Evolutionary conservation across 2,329 filamentous ascomycete genomes (phyloP).

Genomic region (Aspergillus ochraceus): DNA sequence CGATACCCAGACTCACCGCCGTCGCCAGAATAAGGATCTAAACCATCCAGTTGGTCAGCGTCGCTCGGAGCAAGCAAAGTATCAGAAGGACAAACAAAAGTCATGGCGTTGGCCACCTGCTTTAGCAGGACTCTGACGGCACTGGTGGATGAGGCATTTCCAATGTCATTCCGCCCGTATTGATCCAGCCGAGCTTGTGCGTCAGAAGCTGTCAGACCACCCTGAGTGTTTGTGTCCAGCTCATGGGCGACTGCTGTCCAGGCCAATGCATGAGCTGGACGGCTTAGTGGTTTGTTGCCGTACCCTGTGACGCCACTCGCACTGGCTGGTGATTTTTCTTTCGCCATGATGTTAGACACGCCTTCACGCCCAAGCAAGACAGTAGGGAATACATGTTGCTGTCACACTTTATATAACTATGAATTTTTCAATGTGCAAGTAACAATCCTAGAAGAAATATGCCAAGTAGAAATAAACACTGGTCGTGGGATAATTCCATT

Average conservation of each 20-base stretch:
- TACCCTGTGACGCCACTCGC: no score
- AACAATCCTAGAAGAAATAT: no score
- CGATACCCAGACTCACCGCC: slow-evolving; percentile 56
- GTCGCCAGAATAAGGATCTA: slow-evolving; percentile 73
- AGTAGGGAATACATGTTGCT: no score
- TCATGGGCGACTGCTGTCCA: slow-evolving; percentile 54
- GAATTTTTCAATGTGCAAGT: no score
- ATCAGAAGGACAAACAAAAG: slow-evolving; percentile 21
- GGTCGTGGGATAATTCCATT: no score
- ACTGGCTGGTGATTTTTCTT: no score
- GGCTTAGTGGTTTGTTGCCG: slow-evolving; percentile 7
- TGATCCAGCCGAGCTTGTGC: slow-evolving; percentile 54
- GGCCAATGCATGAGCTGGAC: slow-evolving; percentile 61
- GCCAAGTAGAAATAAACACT: no score
- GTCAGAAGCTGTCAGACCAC: slow-evolving; percentile 57
- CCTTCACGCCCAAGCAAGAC: no score
- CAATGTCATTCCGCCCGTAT: slow-evolving; percentile 62
- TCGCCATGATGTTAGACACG: no score
- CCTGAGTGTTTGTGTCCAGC: slow-evolving; percentile 53
- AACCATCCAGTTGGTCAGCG: slow-evolving; percentile 38
- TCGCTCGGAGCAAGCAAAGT: neutral
- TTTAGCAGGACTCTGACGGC: slow-evolving; percentile 67
- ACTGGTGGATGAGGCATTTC: slow-evolving; percentile 65
- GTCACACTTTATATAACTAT: no score
- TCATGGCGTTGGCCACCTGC: slow-evolving; percentile 68